These are phyloP conservation scores for Pleurotus platypus DNA, from an alignment of 768 basidiomycete species.

Conservation along the genomic window DNA sequence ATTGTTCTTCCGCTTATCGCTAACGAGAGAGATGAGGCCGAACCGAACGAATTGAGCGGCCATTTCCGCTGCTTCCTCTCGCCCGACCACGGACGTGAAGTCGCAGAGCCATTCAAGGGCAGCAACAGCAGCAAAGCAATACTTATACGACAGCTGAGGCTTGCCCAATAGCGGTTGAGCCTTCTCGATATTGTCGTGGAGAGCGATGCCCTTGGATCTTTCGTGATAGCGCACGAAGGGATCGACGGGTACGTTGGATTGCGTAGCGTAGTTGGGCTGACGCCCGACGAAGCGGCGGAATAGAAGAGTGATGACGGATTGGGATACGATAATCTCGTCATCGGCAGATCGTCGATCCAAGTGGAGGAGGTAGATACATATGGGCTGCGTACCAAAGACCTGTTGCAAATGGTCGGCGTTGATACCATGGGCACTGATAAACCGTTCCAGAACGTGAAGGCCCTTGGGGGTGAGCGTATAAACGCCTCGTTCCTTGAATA, in stretches of 20 bases:
- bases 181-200: slow-evolving; percentile 71
- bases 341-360: slow-evolving; percentile 89
- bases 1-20: slow-evolving; percentile 88
- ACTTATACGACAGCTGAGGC: slow-evolving; percentile 47
- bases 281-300: slow-evolving; percentile 95
- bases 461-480: slow-evolving; percentile 97
- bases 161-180: slow-evolving; percentile 51
- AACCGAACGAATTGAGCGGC: slow-evolving; percentile 97
- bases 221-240: slow-evolving; percentile 75
- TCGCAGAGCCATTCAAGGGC: slow-evolving; percentile 98
- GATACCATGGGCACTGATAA: slow-evolving; percentile 99
- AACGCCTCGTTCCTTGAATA: slow-evolving; percentile 97
- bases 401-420: slow-evolving; percentile 87
- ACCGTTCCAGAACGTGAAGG: slow-evolving; percentile 97
- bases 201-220: slow-evolving; percentile 66
- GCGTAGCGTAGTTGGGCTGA: slow-evolving; percentile 71
- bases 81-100: slow-evolving; percentile 91
- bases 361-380: slow-evolving; percentile 96
- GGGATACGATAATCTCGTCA: slow-evolving; percentile 96
- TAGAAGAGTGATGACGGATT: slow-evolving; percentile 89
- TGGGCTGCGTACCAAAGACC: slow-evolving; percentile 89
- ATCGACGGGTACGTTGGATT: slow-evolving; percentile 46
- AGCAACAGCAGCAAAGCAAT: slow-evolving; percentile 82
- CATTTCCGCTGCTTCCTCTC: slow-evolving; percentile 97
- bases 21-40: slow-evolving; percentile 83